phyloP scores from a whole-genome alignment of 345 rosid species.

The Kandelia obovata region DNA sequence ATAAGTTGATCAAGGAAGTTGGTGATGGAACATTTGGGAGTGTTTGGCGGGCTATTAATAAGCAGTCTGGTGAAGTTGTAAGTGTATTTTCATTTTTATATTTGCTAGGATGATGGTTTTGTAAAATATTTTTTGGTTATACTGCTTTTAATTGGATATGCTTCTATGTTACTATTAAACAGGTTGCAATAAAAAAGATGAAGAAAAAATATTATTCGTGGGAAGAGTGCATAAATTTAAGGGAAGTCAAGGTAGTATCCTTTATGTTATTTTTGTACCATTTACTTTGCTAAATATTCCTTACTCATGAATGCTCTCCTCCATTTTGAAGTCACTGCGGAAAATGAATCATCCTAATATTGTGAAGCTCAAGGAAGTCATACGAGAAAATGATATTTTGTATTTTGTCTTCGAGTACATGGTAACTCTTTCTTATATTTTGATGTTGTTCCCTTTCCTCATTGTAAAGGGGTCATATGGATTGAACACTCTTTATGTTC shows the following conservation, averaged over 20 bases:
- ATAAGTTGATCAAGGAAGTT: constrained; percentile 55
- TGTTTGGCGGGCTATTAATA: constrained; percentile 77
- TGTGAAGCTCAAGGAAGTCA: constrained; percentile 86
- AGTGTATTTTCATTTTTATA: constrained; percentile 24
- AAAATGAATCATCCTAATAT: constrained; percentile 85
- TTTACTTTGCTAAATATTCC: no score
- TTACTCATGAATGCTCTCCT: no score
- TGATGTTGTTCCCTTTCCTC: neutral
- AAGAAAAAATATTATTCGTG: constrained; percentile 84
- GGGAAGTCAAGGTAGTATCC: constrained; percentile 45
- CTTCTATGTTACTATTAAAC: neutral
- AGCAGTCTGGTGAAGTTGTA: constrained; percentile 75
- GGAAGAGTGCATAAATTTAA: constrained; percentile 80
- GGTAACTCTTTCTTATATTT: constrained; percentile 35
- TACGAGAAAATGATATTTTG: constrained; percentile 68
- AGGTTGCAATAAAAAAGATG: constrained; percentile 93
- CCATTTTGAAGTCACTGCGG: constrained; percentile 51
- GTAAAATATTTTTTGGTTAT: neutral
- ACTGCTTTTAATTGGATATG: neutral
- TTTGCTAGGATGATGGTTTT: neutral
- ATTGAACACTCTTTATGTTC: neutral
- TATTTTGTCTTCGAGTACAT: constrained; percentile 83
- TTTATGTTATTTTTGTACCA: no score
- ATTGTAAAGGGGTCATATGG: neutral
- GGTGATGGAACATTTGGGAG: constrained; percentile 91